Evolutionary conservation across 176 grass and related monocot species (phyloP), one percentile per base, ranked within the genome.

Genomic region (Poa annua): DNA sequence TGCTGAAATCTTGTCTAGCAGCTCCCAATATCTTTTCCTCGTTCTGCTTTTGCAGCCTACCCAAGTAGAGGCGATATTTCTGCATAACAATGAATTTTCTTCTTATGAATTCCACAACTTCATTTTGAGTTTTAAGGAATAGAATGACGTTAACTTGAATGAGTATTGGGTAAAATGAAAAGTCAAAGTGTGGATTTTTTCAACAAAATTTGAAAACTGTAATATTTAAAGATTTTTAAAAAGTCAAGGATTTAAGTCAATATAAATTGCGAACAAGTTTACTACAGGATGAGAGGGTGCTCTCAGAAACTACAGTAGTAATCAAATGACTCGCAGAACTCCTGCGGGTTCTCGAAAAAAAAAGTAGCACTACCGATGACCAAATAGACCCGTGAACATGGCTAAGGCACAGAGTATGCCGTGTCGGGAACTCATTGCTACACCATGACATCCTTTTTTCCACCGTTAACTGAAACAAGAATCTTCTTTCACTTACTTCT

Each of bases 51-150:
- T 99, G 97, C 77, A 96, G 80, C 73, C 97, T 94, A 83, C 93
- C 92, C 89, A 99, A 78, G 81, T 99, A 99, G 76, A 99, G 97
- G 19, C 97, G 93, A 66, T 99, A 99, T 92, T 99, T 99, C 97
- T 99, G 91, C 93, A 89, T 52, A 81, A 65, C 34, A 83, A 77
- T 74, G 44, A 83, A 65, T 74, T 44, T 66, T 71, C 34, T 77
- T 78, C 53, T 79, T 44, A 74, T 64, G 45, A 90, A 36, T 68
- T 68, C 51, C 19, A 67, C n/a, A 80, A 67, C 8, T 60, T 21
- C 48, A 66, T 17, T 48, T 21, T 52, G 22, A 54, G 11, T 64
- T 78, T 59, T 3, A 61, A 90, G n/a, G 47, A 62, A 25, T 85
- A 83, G 7, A 70, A 73, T 26, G 50, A 56, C 45, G 19, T 66